phyloP scores from a whole-genome alignment of 2,329 filamentous ascomycete species.

The Calonectria montana region DNA sequence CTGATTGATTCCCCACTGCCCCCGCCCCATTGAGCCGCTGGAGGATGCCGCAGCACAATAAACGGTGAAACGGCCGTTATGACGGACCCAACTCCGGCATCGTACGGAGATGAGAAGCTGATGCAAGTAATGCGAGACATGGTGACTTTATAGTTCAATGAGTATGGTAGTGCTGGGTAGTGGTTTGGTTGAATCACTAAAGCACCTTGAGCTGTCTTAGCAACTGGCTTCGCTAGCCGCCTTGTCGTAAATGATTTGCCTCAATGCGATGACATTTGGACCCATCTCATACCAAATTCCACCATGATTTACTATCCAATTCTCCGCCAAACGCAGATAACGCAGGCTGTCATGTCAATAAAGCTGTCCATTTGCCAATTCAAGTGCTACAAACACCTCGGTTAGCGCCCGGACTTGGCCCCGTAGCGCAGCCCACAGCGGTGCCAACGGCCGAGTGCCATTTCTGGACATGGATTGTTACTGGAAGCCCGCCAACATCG shows the following conservation, averaged over 20 bases:
- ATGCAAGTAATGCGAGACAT: background rate
- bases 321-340: background rate
- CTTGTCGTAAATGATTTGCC: background rate
- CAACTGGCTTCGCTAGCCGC: too few relatives aligned
- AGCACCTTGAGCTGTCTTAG: background rate
- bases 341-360: background rate
- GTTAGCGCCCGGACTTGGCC: slow-evolving; percentile 9
- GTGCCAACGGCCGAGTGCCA: slow-evolving; percentile 7
- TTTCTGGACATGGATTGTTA: background rate
- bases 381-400: background rate
- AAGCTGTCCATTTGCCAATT: background rate
- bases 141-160: background rate
- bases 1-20: background rate
- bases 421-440: slow-evolving; percentile 13
- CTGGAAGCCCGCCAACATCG: background rate
- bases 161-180: background rate
- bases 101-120: background rate
- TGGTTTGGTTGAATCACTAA: background rate
- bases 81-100: slow-evolving; percentile 5
- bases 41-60: background rate
- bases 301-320: background rate
- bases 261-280: background rate
- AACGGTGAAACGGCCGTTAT: slow-evolving; percentile 3
- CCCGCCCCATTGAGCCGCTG: background rate
- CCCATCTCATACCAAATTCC: background rate